Conservation (phyloP, 106 monocot genomes). For the Phalaenopsis aphrodite region DNA sequence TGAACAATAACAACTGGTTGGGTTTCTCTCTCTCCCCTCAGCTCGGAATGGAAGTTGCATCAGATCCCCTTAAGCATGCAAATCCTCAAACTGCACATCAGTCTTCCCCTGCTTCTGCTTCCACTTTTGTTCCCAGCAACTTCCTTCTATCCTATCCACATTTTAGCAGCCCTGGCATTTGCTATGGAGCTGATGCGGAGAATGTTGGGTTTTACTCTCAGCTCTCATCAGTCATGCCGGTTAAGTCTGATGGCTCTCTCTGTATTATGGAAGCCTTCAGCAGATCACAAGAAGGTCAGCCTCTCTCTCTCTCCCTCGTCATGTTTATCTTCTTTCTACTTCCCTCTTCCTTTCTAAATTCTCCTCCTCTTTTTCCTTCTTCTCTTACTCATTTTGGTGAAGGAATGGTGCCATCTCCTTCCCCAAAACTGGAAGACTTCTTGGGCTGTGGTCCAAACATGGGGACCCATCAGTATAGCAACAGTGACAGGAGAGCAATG, state of each 20-base stretch:
- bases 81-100: slow-evolving; percentile 24
- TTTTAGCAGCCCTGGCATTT: slow-evolving; percentile 33
- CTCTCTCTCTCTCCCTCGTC: not conserved
- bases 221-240: slow-evolving; percentile 55
- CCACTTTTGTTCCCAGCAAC: slow-evolving; percentile 33
- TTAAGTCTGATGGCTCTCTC: slow-evolving; percentile 96
- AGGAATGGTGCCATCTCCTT: slow-evolving; percentile 75
- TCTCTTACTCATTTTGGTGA: slow-evolving; percentile 16
- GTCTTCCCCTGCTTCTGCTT: slow-evolving; percentile 19
- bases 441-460: slow-evolving; percentile 76
- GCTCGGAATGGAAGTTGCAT: slow-evolving; percentile 48
- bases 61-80: slow-evolving; percentile 24
- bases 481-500: slow-evolving; percentile 64
- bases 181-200: slow-evolving; percentile 52
- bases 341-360: slow-evolving; percentile 15
- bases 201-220: slow-evolving; percentile 47
- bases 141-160: slow-evolving; percentile 50
- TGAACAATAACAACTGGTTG: slow-evolving; percentile 66
- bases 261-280: slow-evolving; percentile 89
- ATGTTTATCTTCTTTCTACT: slow-evolving; percentile 12
- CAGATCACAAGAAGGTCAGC: slow-evolving; percentile 47
- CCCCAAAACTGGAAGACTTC: slow-evolving; percentile 97
- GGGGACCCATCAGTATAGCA: slow-evolving; percentile 66
- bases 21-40: slow-evolving; percentile 95
- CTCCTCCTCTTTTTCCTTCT: slow-evolving; percentile 13